Evolutionary conservation across 192 early-diverging fungal genomes (phyloP).

Genomic region (Chytriomyces confervae): DNA sequence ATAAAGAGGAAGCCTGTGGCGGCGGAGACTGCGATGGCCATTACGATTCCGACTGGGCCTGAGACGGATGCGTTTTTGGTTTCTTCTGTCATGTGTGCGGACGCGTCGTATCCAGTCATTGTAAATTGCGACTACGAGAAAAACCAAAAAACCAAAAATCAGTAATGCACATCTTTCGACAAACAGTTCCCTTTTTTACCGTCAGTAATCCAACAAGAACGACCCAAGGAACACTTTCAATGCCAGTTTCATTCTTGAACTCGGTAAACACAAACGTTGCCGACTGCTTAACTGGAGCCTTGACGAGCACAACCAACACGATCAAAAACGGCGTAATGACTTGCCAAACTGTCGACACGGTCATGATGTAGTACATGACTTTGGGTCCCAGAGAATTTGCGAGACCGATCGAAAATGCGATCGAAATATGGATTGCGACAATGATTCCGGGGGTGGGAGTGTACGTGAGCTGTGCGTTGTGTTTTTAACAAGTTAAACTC

Average conservation of each 20-base stretch:
- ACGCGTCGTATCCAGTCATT: slow-evolving; percentile 47
- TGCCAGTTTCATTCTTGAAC: slow-evolving; percentile 37
- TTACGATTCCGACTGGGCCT: slow-evolving; percentile 44
- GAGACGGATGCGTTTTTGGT: slow-evolving; percentile 40
- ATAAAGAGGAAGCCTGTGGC: slow-evolving; percentile 42
- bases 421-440: slow-evolving; percentile 3
- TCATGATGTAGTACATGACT: slow-evolving; percentile 26
- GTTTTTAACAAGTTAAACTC: neutral
- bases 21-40: slow-evolving; percentile 26
- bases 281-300: slow-evolving; percentile 23
- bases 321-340: slow-evolving; percentile 39
- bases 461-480: slow-evolving; percentile 8
- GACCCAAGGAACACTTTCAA: slow-evolving; percentile 22
- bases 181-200: neutral
- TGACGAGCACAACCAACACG: slow-evolving; percentile 29
- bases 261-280: slow-evolving; percentile 35
- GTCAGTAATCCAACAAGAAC: slow-evolving; percentile 42
- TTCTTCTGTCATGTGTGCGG: slow-evolving; percentile 51
- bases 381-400: slow-evolving; percentile 25
- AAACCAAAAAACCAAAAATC: neutral
- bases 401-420: slow-evolving; percentile 4
- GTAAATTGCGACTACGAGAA: slow-evolving; percentile 20
- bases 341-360: slow-evolving; percentile 35
- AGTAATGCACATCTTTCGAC: neutral
- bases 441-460: neutral